phyloP scores from a whole-genome alignment of 805 yeast species.

The Cyberlindnera maclurae region DNA sequence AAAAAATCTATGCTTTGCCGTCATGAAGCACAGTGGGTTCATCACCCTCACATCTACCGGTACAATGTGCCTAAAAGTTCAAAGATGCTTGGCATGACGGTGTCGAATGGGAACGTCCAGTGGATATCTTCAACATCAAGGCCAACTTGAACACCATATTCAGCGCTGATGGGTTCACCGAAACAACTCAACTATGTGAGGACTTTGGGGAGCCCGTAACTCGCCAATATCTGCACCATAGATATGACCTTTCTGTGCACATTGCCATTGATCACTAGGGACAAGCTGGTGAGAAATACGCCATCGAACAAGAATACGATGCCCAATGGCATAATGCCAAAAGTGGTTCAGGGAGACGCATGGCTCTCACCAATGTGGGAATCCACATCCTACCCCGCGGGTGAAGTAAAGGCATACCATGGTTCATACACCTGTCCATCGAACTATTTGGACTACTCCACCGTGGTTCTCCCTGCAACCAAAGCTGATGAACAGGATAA shows the following conservation, averaged over 20 bases:
- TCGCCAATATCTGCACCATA: conserved; percentile 48
- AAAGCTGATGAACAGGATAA: conserved; percentile 37
- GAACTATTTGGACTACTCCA: conserved; percentile 66
- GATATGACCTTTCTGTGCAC: conserved; percentile 48
- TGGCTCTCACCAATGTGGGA: conserved; percentile 63
- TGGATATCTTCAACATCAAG: conserved; percentile 23
- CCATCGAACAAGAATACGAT: conserved; percentile 30
- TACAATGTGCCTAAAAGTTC: conserved; percentile 34
- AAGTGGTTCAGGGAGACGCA: conserved; percentile 42
- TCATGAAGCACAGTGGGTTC: conserved; percentile 28
- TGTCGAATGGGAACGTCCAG: conserved; percentile 34
- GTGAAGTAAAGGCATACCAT: conserved; percentile 55
- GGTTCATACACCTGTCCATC: conserved; percentile 74
- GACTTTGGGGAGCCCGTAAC: conserved; percentile 64
- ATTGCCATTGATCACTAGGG: conserved; percentile 37
- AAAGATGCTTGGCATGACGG: conserved; percentile 34
- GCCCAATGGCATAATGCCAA: conserved; percentile 31
- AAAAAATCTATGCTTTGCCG: conserved; percentile 37
- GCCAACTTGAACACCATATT: conserved; percentile 51
- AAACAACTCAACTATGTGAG: conserved; percentile 41
- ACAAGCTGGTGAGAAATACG: conserved; percentile 27
- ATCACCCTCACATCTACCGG: conserved; percentile 47
- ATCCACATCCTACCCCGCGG: conserved; percentile 40
- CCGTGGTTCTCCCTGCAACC: conserved; percentile 52
- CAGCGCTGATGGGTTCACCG: conserved; percentile 61